A percentile compares a stretch with the other conserved stretches of the same genome.
phyloP scores from a whole-genome alignment of 2,329 filamentous ascomycete species.

The Emericellopsis atlantica region DNA sequence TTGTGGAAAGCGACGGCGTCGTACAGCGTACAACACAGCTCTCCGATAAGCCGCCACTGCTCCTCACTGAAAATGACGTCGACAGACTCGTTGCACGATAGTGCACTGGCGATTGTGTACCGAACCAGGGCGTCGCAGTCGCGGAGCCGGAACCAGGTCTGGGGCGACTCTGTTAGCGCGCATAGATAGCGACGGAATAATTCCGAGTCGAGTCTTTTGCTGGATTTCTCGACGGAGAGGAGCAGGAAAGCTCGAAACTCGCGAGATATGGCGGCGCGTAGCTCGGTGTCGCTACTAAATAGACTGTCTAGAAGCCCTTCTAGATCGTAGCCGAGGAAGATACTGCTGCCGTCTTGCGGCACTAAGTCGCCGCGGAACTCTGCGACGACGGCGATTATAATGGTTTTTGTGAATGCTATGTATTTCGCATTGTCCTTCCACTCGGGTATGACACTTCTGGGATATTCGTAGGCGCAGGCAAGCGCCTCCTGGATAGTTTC shows the following conservation, averaged over 20 bases:
- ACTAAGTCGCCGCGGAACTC: constrained; percentile 9
- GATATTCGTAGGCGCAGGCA: constrained; percentile 12
- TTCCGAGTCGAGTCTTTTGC: constrained; percentile 4
- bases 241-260: constrained; percentile 11
- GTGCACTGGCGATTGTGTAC: constrained; percentile 15
- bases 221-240: constrained; percentile 8
- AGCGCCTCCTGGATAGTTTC: constrained; percentile 6
- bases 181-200: constrained; percentile 16
- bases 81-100: constrained; percentile 17
- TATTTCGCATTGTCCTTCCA: constrained; percentile 11
- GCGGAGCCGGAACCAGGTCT: constrained; percentile 17
- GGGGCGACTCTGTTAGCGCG: constrained; percentile 11
- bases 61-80: constrained; percentile 10
- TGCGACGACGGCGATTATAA: constrained; percentile 10
- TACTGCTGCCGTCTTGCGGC: constrained; percentile 3
- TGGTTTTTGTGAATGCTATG: constrained; percentile 9
- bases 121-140: constrained; percentile 18
- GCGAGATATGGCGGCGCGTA: constrained; percentile 6
- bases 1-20: constrained; percentile 13
- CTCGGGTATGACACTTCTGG: constrained; percentile 10
- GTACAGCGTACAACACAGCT: constrained; percentile 12
- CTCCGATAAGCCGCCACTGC: constrained; percentile 8
- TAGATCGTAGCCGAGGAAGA: constrained; percentile 8
- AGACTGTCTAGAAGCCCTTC: constrained; percentile 5
- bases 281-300: constrained; percentile 5